Evolutionary conservation across 352 stramenopile species (phyloP).

Genomic region (Phytophthora syringae): DNA sequence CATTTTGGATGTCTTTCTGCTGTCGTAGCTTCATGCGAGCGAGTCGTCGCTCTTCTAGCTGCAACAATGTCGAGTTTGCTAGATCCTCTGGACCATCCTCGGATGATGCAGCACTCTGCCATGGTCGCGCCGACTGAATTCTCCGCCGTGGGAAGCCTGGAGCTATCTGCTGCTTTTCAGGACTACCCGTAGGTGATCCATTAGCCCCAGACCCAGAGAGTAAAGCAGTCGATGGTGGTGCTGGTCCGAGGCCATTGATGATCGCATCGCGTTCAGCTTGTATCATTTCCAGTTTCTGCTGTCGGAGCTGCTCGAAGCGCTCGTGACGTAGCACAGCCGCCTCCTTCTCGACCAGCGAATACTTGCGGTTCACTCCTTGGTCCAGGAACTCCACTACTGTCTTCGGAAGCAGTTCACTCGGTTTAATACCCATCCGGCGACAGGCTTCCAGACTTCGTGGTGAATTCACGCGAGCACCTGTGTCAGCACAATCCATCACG

Average conservation of each 20-base stretch:
- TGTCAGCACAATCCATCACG: slow-evolving; percentile 52
- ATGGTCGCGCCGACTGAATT: slow-evolving; percentile 34
- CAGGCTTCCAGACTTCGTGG: slow-evolving; percentile 76
- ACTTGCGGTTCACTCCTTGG: slow-evolving; percentile 51
- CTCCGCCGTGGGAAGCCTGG: slow-evolving; percentile 35
- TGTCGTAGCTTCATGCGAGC: slow-evolving; percentile 75
- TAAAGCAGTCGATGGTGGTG: slow-evolving; percentile 37
- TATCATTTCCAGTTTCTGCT: slow-evolving; percentile 67
- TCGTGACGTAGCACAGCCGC: slow-evolving; percentile 70
- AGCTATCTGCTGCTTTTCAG: slow-evolving; percentile 17
- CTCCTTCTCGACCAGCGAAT: slow-evolving; percentile 76
- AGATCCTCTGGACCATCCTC: slow-evolving; percentile 7
- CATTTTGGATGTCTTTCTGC: slow-evolving; percentile 71
- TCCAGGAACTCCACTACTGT: slow-evolving; percentile 61
- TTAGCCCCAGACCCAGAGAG: slow-evolving; percentile 12
- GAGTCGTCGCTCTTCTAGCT: slow-evolving; percentile 67
- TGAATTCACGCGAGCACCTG: slow-evolving; percentile 63
- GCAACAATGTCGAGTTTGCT: slow-evolving; percentile 60
- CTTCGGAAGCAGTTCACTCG: slow-evolving; percentile 69
- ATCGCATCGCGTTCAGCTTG: slow-evolving; percentile 64
- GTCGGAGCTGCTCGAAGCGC: slow-evolving; percentile 72
- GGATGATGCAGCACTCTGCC: slow-evolving; percentile 13
- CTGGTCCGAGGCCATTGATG: slow-evolving; percentile 39
- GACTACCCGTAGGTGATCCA: slow-evolving; percentile 12
- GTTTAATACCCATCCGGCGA: slow-evolving; percentile 68